Evolutionary conservation across 2,329 filamentous ascomycete genomes (phyloP), one percentile per base, ranked within the genome.

Genomic region (Alternaria sp.): DNA sequence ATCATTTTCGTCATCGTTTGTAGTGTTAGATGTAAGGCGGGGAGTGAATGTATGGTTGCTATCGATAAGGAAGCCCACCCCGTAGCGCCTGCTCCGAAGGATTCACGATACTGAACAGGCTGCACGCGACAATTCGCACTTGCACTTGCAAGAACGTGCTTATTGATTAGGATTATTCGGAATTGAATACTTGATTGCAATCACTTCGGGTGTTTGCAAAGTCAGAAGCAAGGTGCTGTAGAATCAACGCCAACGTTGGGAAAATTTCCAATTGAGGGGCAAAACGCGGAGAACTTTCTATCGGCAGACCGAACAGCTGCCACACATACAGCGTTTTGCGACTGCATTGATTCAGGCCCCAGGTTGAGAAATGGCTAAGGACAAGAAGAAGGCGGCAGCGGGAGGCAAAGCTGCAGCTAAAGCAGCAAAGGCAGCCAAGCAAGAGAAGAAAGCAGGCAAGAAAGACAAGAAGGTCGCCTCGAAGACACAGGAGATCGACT

Each of bases 401-500:
- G 67, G 63, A 10, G 70, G 73, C 56, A 78, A 78, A 52, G 74
- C 88, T 83, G 79, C 81, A 79, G 70, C 66, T 20, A 87, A 87
- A 70, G 80, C 81, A 5, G 86, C 86, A 20, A 81, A 82, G 56
- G 84, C 85, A 5, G 84, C 84, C n/a, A 97, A 97, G 81, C 92
- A 95, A 78, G 90, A 91, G 75, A 95, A 92, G 79, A 97, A 97
- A 77, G 90, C 90, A 28, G 82, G 83, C 30, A 83, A 87, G 68
- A 86, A 86, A 60, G 93, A 95, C 73, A 97, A 96, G 79, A 96
- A 93, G 79, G 84, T 86, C 71, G 93, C 94, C 71, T 82, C 78
- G 53, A 92, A 91, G 78, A 83, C 84, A 14, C 87, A 92, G 68
- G 83, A 92, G 78, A 90, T 91, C 28, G 94, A 94, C 78, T 94